Base-by-base conservation (phyloP, 1,139 yeast species). In the Suzukiozyma palmioleophila region DNA sequence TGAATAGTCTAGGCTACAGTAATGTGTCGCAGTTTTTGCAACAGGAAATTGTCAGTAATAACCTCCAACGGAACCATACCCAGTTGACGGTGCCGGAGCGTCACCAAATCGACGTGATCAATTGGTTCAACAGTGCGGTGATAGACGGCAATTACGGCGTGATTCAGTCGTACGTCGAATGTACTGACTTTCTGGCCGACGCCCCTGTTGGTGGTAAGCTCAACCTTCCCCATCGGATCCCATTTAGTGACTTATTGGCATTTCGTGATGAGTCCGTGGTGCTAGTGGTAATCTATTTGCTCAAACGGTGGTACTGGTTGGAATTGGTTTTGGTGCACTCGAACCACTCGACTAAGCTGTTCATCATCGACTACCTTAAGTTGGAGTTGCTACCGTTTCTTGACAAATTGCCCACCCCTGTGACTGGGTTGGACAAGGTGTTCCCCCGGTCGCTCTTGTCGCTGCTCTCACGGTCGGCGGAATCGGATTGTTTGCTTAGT, bases 1-100 rank as follows among this genome's bases (percentile, higher is more conserved):
- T 69, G 31, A 47, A 50, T 18, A 67, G 63, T 15, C 52, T 62
- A 32, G 68, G 69, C 11, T 63, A 59, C 39, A 25, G 37, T 5
- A 41, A 49, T 6, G 32, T 53, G 24, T 36, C 57, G 2, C 39
- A 45, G 5, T 28, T 12, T 8, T 13, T 28, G 9, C 31, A 28
- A 7, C 31, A 16, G 33, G 35, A 14, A 28, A 28, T 28, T 8
- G 15, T 12, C 16, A n/a, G 15, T 8, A 13, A 28, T 12, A 28
- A 28, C 18, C 26, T 32, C 27, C n/a, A 32, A 22, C 26, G 27
- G 54, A 52, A 11, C 38, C 48, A 29, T 36, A 32, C 12, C 24
- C 37, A 8, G 41, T 44, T 9, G 52, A 52, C 3, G 48, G 48
- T 2, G 10, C 10, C 13, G 6, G 33, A 37, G 14, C 4, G 16